A percentile compares a stretch with the other conserved stretches of the same genome.
These are phyloP conservation scores for Tetrahymena borealis DNA, from an alignment of 73 alveolate species.

Conservation along the genomic window DNA sequence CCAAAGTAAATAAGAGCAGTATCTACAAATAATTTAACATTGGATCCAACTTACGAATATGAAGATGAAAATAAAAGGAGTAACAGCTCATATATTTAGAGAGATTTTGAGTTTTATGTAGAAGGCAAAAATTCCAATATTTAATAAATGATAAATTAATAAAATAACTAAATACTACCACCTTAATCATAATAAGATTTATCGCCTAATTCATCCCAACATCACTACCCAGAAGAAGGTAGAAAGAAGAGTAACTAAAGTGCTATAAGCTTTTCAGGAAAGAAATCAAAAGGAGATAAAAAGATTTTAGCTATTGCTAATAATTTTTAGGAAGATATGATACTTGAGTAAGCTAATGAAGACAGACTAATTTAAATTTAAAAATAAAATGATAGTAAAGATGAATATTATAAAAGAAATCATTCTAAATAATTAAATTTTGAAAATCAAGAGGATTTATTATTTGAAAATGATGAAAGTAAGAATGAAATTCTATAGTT, in stretches of 20 bases:
- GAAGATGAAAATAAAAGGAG: neutral
- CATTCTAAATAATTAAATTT: too few relatives aligned
- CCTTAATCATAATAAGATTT: too few relatives aligned
- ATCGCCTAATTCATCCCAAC: neutral
- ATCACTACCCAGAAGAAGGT: neutral
- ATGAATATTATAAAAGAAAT: too few relatives aligned
- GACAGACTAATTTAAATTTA: too few relatives aligned
- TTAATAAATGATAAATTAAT: neutral
- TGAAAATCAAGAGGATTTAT: neutral
- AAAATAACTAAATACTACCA: neutral
- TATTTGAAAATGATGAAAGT: neutral
- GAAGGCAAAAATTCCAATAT: neutral
- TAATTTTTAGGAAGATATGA: neutral
- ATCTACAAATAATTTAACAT: neutral
- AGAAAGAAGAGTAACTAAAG: neutral
- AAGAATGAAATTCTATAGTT: neutral
- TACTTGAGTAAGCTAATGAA: neutral
- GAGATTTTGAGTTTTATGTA: neutral
- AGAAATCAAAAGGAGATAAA: neutral
- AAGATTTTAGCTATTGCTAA: neutral
- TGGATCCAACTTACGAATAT: neutral
- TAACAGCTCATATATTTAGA: neutral
- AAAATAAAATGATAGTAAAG: too few relatives aligned
- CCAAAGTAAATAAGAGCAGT: neutral
- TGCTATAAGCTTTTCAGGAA: neutral